phyloP scores from a whole-genome alignment of 2,329 filamentous ascomycete species.

The Cadophora sp. region DNA sequence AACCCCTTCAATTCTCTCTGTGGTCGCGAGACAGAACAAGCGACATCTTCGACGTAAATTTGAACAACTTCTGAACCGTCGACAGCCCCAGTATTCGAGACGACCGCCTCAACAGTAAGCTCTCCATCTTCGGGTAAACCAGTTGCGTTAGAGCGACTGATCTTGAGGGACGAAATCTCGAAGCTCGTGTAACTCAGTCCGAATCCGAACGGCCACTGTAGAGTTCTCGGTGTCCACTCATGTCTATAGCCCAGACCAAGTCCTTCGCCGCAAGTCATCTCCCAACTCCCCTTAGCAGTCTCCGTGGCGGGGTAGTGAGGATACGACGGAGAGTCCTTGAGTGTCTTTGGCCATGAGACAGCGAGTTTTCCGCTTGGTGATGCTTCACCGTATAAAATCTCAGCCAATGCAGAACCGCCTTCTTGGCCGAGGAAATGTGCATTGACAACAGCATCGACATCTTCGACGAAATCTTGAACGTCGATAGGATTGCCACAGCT shows the following conservation, averaged over 20 bases:
- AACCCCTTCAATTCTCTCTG: not conserved
- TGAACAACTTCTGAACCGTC: not conserved
- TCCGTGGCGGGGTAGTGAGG: not conserved
- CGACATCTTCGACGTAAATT: not conserved
- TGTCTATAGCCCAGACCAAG: slow-evolving; percentile 1
- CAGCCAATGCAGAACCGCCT: slow-evolving; percentile 72
- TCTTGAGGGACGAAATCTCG: slow-evolving; percentile 19
- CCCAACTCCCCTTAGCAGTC: not conserved
- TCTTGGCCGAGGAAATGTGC: slow-evolving; percentile 62
- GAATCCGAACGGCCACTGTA: slow-evolving; percentile 43
- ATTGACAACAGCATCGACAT: slow-evolving; percentile 4
- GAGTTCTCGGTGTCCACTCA: not conserved
- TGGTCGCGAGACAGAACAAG: not conserved
- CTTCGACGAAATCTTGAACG: slow-evolving; percentile 8
- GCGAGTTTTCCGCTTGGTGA: slow-evolving; percentile 5
- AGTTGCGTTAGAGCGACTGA: not conserved
- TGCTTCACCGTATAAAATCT: slow-evolving; percentile 58
- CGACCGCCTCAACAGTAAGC: not conserved
- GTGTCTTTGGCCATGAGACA: not conserved
- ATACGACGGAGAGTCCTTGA: slow-evolving; percentile 10
- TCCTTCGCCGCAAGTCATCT: slow-evolving; percentile 4
- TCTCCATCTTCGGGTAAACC: not conserved
- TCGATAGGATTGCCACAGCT: slow-evolving; percentile 35
- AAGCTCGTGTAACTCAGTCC: slow-evolving; percentile 20
- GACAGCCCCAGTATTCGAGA: not conserved